These are phyloP conservation scores for Dalbergia cochinchinensis DNA, from an alignment of 306 rosid species.

Conservation along the genomic window DNA sequence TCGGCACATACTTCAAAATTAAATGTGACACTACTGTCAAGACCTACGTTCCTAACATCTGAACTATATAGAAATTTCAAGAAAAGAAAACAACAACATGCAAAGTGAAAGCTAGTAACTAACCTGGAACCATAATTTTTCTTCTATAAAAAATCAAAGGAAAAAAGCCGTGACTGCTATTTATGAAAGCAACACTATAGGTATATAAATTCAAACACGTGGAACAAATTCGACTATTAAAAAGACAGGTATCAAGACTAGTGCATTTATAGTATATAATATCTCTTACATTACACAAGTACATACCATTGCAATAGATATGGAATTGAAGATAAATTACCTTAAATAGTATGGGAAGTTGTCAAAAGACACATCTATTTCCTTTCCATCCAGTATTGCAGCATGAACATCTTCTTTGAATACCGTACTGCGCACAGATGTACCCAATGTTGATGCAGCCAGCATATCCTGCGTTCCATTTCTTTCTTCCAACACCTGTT, in stretches of 20 bases:
- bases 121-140: constrained; percentile 63
- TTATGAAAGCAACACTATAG: constrained; percentile 33
- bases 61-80: constrained; percentile 35
- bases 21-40: not conserved
- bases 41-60: not conserved
- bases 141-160: not conserved
- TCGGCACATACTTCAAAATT: constrained; percentile 2
- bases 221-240: constrained; percentile 15
- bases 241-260: constrained; percentile 1
- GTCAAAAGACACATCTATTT: constrained; percentile 77
- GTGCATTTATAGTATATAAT: constrained; percentile 4
- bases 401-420: constrained; percentile 78
- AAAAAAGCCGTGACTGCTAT: not conserved
- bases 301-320: not conserved
- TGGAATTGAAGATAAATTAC: constrained; percentile 50
- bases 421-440: constrained; percentile 78
- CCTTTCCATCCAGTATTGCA: constrained; percentile 78
- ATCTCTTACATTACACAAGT: not conserved
- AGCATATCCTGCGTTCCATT: constrained; percentile 75
- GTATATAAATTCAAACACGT: constrained; percentile 14
- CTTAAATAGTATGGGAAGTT: constrained; percentile 86
- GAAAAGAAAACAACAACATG: constrained; percentile 46
- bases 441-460: constrained; percentile 71
- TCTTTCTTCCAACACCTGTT: constrained; percentile 96
- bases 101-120: constrained; percentile 31